These are phyloP conservation scores for Penicillium fimorum DNA, from an alignment of 495 filamentous ascomycete species.

Conservation along the genomic window DNA sequence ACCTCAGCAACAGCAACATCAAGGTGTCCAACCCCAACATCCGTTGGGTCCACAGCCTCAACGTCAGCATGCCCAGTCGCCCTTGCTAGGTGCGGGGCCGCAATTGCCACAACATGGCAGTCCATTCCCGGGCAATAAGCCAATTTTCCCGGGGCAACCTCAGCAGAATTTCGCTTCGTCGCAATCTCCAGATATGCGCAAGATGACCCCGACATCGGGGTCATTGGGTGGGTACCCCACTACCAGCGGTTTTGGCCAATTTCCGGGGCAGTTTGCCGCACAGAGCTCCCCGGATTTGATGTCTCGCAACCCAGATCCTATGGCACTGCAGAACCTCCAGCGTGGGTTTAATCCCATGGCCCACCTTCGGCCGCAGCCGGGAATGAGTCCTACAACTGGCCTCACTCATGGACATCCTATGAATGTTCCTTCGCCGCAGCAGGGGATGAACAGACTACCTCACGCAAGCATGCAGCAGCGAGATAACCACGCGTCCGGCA, in stretches of 20 bases:
- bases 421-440: constrained; percentile 39
- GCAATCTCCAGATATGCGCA: constrained; percentile 40
- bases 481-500: constrained; percentile 28
- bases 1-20: constrained; percentile 30
- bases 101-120: constrained; percentile 33
- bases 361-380: constrained; percentile 30
- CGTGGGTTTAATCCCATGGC: constrained; percentile 37
- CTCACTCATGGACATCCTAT: constrained; percentile 34
- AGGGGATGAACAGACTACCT: constrained; percentile 37
- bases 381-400: constrained; percentile 32
- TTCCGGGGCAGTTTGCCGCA: constrained; percentile 33
- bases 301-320: constrained; percentile 32
- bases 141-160: constrained; percentile 29
- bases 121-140: constrained; percentile 28
- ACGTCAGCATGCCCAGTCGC: constrained; percentile 34
- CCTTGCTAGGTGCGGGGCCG: constrained; percentile 30
- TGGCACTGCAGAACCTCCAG: constrained; percentile 37
- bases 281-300: constrained; percentile 39
- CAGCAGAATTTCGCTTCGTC: constrained; percentile 30
- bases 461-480: constrained; percentile 31
- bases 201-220: constrained; percentile 39
- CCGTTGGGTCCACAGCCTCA: constrained; percentile 19
- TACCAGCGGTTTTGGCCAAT: constrained; percentile 32
- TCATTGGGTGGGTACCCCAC: constrained; percentile 36
- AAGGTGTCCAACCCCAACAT: constrained; percentile 18